Percentiles rank a stretch among this genome's conserved stretches.
These are phyloP conservation scores for Bipolaris victoriae DNA, from an alignment of 2,329 filamentous ascomycete genomes.

Conservation along the genomic window DNA sequence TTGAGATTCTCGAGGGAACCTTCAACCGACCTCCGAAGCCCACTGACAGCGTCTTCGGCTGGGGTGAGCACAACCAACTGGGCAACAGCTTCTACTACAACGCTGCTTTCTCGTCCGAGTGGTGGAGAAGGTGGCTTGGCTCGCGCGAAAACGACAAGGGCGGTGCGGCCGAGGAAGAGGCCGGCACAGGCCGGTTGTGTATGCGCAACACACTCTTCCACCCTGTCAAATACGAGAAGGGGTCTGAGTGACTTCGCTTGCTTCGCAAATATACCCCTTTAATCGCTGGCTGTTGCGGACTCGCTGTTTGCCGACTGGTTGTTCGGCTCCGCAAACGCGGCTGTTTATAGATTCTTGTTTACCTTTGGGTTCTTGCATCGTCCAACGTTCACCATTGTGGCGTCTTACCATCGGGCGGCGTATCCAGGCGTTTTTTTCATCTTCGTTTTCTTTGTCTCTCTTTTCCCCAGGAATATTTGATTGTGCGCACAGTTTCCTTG, in stretches of 20 bases:
- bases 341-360: conserved; percentile 30
- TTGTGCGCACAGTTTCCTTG: conserved; percentile 16
- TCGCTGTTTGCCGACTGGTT: conserved; percentile 19
- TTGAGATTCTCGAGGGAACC: conserved; percentile 54
- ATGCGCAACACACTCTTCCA: conserved; percentile 55
- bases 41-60: conserved; percentile 56
- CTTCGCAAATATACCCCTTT: conserved; percentile 34
- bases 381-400: conserved; percentile 27
- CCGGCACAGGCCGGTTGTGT: conserved; percentile 56
- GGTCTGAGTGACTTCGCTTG: conserved; percentile 39
- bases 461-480: conserved; percentile 7
- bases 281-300: conserved; percentile 27
- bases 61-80: conserved; percentile 60
- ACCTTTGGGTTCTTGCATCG: conserved; percentile 29
- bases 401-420: conserved; percentile 41
- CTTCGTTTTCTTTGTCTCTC: not conserved
- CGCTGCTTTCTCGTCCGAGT: conserved; percentile 54
- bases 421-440: conserved; percentile 33
- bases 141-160: conserved; percentile 54
- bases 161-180: conserved; percentile 51
- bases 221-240: conserved; percentile 57
- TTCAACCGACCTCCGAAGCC: conserved; percentile 57
- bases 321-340: conserved; percentile 23
- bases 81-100: conserved; percentile 61
- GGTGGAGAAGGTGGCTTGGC: conserved; percentile 59